phyloP scores from a whole-genome alignment of 306 rosid genomes.

The Pyrus bretschneideri region DNA sequence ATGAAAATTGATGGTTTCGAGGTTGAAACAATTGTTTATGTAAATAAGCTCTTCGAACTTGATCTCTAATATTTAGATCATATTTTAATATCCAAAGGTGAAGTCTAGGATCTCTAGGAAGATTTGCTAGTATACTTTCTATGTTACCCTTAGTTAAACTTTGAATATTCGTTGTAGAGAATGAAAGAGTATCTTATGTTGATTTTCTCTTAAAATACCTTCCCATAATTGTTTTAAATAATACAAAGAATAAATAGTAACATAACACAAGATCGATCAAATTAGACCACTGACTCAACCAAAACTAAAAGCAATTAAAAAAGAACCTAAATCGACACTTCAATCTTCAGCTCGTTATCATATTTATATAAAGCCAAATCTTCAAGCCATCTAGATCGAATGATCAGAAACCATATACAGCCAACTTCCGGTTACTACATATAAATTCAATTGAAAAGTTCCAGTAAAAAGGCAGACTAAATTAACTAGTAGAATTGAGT shows the following conservation, averaged over 20 bases:
- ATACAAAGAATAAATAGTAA: not conserved
- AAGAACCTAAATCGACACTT: no score
- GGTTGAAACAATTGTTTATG: not conserved
- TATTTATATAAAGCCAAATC: no score
- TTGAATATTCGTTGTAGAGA: not conserved
- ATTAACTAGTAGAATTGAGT: not conserved
- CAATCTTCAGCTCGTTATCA: no score
- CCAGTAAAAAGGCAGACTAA: not conserved
- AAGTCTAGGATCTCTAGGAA: not conserved
- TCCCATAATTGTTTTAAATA: not conserved
- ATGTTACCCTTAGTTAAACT: no score
- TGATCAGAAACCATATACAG: not conserved
- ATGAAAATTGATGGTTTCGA: not conserved
- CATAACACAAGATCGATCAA: not conserved
- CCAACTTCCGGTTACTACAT: no score
- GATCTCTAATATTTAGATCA: not conserved
- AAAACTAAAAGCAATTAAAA: not conserved
- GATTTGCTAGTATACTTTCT: not conserved
- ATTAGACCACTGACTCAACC: not conserved
- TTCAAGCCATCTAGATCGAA: not conserved
- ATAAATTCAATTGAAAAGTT: not conserved
- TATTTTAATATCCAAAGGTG: not conserved
- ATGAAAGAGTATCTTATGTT: not conserved
- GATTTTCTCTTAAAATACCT: not conserved
- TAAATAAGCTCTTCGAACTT: not conserved